These are phyloP conservation scores for Lipomyces spencermartinsiae DNA, from an alignment of 805 yeast genomes.

Conservation along the genomic window DNA sequence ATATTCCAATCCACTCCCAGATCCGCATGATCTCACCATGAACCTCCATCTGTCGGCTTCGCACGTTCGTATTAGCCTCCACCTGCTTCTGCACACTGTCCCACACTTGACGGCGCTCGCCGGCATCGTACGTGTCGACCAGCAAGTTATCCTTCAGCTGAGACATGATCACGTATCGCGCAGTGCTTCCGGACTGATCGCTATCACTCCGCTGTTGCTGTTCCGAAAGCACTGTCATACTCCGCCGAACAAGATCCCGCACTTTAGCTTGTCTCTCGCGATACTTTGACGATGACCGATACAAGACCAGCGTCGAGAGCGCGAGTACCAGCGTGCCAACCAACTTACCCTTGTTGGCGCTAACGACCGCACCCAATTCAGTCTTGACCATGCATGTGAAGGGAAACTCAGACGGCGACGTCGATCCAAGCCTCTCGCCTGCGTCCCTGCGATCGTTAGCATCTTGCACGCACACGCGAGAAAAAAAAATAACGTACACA, in stretches of 20 bases:
- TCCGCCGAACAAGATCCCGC: constrained; percentile 38
- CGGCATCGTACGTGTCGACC: constrained; percentile 44
- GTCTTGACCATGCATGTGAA: constrained; percentile 22
- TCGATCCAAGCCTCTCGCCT: constrained; percentile 24
- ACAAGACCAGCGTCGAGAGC: neutral
- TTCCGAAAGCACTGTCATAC: constrained; percentile 35
- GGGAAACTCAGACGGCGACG: constrained; percentile 22
- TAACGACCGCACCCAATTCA: constrained; percentile 14
- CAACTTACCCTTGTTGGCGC: constrained; percentile 10
- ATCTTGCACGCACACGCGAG: neutral
- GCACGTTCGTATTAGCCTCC: constrained; percentile 39
- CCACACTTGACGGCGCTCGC: constrained; percentile 38
- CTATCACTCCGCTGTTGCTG: constrained; percentile 38
- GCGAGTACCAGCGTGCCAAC: constrained; percentile 1
- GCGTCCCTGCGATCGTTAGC: neutral
- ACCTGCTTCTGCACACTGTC: constrained; percentile 35
- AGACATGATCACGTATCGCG: constrained; percentile 65
- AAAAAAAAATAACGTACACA: neutral
- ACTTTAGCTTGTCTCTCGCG: constrained; percentile 21
- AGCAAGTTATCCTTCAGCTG: constrained; percentile 63
- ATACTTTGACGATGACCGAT: neutral
- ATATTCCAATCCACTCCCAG: constrained; percentile 69
- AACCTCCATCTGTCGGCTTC: constrained; percentile 45
- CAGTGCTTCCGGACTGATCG: constrained; percentile 49
- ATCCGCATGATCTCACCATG: constrained; percentile 86